A percentile compares a stretch with the other conserved stretches of the same genome.
phyloP scores from a whole-genome alignment of 805 yeast species.

The Brettanomyces anomalus region DNA sequence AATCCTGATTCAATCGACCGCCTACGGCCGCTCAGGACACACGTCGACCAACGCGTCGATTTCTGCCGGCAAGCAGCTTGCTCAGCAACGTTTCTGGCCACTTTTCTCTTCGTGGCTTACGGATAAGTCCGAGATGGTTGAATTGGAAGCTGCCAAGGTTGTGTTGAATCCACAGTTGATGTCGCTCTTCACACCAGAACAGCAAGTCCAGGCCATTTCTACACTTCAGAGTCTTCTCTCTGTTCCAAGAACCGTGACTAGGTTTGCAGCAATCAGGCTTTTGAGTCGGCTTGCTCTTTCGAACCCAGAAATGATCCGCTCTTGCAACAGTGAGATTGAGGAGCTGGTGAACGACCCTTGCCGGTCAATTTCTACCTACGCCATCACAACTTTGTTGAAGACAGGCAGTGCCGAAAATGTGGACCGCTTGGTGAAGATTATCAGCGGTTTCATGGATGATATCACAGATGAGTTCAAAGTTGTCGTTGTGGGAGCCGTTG shows the following conservation, averaged over 20 bases:
- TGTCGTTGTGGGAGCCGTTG: constrained; percentile 90
- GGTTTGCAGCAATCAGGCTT: constrained; percentile 90
- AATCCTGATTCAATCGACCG: no score
- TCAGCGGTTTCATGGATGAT: constrained; percentile 83
- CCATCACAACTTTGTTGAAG: constrained; percentile 90
- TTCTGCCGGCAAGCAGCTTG: constrained; percentile 32
- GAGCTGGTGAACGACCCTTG: constrained; percentile 78
- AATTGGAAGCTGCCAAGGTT: constrained; percentile 83
- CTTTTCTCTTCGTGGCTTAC: constrained; percentile 62
- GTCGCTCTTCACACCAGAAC: constrained; percentile 45
- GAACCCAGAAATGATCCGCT: constrained; percentile 69
- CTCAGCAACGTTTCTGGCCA: constrained; percentile 45
- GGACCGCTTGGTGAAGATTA: constrained; percentile 79
- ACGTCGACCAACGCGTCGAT: neutral
- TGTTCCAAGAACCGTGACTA: constrained; percentile 84
- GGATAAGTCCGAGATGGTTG: constrained; percentile 82
- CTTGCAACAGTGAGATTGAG: constrained; percentile 81
- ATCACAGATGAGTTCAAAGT: constrained; percentile 93
- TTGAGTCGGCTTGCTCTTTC: constrained; percentile 77
- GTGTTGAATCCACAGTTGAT: constrained; percentile 36
- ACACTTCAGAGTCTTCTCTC: constrained; percentile 68
- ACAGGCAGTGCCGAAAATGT: constrained; percentile 89
- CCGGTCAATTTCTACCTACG: constrained; percentile 91
- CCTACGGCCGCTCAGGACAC: constrained; percentile 58
- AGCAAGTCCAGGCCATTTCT: constrained; percentile 60